Percentiles rank a stretch among this genome's conserved stretches.
phyloP scores from a whole-genome alignment of 495 filamentous ascomycete species.

The Penicillium crystallinum region DNA sequence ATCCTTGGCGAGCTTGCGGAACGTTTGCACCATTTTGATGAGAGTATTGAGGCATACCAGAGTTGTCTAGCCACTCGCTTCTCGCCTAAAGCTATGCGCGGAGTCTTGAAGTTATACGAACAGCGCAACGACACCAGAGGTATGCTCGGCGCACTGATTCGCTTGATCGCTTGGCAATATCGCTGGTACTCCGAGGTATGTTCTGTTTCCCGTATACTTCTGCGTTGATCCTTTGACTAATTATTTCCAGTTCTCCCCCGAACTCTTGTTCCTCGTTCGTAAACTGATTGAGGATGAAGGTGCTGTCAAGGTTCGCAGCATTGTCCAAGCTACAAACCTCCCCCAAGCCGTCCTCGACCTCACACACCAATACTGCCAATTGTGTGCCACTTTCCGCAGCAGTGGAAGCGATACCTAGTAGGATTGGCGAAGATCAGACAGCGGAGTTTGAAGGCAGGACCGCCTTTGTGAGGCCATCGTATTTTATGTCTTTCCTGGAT shows the following conservation, averaged over 20 bases:
- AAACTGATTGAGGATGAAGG: conserved; percentile 96
- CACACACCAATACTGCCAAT: conserved; percentile 90
- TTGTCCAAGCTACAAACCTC: conserved; percentile 90
- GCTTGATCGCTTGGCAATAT: conserved; percentile 95
- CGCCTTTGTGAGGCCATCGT: conserved; percentile 1
- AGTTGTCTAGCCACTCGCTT: conserved; percentile 77
- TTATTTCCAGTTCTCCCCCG: conserved; percentile 68
- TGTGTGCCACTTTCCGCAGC: conserved; percentile 92
- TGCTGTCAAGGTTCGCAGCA: conserved; percentile 93
- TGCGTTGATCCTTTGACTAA: neutral
- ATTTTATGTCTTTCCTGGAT: conserved; percentile 3
- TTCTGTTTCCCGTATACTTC: neutral
- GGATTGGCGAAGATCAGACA: conserved; percentile 9
- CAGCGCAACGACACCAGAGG: conserved; percentile 66
- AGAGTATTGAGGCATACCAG: conserved; percentile 88
- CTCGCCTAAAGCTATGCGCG: conserved; percentile 82
- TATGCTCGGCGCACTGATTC: conserved; percentile 73
- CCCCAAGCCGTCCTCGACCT: conserved; percentile 90
- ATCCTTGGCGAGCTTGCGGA: conserved; percentile 92
- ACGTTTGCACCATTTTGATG: conserved; percentile 81
- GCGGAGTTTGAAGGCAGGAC: neutral
- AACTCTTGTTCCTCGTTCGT: conserved; percentile 77
- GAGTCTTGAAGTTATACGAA: conserved; percentile 74
- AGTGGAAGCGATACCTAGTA: conserved; percentile 91
- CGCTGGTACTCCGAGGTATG: conserved; percentile 93